Conservation (phyloP, 2,329 filamentous ascomycete genomes). For the Hortaea werneckii region DNA sequence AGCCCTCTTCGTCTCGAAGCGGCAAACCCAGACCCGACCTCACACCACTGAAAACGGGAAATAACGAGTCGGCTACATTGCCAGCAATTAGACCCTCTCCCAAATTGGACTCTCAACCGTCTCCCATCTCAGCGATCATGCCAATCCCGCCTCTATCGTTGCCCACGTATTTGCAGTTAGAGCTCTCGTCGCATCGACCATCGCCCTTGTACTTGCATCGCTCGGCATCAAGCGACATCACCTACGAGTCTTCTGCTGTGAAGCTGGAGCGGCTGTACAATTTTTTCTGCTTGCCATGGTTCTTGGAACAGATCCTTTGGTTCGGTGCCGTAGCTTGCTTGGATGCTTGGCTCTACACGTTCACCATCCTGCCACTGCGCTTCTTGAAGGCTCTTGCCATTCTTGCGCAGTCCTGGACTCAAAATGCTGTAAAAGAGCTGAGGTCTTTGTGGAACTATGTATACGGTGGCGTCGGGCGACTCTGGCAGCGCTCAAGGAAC, state of each 20-base stretch:
- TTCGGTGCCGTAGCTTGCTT: slow-evolving; percentile 88
- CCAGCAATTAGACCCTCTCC: slow-evolving; percentile 21
- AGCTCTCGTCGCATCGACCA: slow-evolving; percentile 50
- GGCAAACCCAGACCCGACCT: slow-evolving; percentile 12
- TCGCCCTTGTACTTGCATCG: slow-evolving; percentile 55
- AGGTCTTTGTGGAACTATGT: slow-evolving; percentile 66
- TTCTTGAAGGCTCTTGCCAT: slow-evolving; percentile 74
- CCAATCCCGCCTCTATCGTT: slow-evolving; percentile 54
- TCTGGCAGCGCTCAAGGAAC: slow-evolving; percentile 50
- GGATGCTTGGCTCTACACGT: slow-evolving; percentile 92
- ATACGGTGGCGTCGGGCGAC: slow-evolving; percentile 64
- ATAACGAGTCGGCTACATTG: slow-evolving; percentile 9
- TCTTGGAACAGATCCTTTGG: slow-evolving; percentile 71
- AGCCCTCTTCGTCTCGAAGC: slow-evolving; percentile 22
- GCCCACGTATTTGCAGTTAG: slow-evolving; percentile 55
- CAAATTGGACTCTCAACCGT: slow-evolving; percentile 25
- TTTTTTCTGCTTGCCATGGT: slow-evolving; percentile 70
- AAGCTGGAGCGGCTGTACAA: slow-evolving; percentile 90
- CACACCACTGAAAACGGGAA: slow-evolving; percentile 26
- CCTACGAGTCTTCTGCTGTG: slow-evolving; percentile 84
- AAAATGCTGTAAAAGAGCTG: slow-evolving; percentile 60
- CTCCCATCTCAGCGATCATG: slow-evolving; percentile 42
- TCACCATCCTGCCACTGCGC: slow-evolving; percentile 85
- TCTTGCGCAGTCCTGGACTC: slow-evolving; percentile 66
- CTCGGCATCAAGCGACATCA: slow-evolving; percentile 47